Conservation (phyloP, 169 alveolate species). For the Cryptosporidium canis region DNA sequence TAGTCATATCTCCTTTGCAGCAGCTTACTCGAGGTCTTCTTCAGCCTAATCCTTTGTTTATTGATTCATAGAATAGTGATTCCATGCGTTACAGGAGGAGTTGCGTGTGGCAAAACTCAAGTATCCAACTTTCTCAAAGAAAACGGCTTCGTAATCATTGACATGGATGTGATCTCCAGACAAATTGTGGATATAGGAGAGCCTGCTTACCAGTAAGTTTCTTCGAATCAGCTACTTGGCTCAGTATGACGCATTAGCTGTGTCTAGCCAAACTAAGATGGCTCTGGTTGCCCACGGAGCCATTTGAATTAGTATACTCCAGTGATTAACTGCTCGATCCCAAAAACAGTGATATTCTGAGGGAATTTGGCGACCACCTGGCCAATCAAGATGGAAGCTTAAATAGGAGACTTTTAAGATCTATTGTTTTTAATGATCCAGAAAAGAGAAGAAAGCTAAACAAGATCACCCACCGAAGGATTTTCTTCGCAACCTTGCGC, state of each 20-base stretch:
- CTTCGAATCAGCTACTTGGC: neutral
- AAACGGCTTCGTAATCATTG: conserved; percentile 75
- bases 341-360: conserved; percentile 59
- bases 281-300: no score
- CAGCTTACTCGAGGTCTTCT: neutral
- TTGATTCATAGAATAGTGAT: conserved; percentile 20
- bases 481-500: conserved; percentile 75
- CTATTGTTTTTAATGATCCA: conserved; percentile 76
- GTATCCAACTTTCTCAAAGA: conserved; percentile 45
- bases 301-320: neutral
- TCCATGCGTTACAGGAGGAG: conserved; percentile 78
- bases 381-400: conserved; percentile 74
- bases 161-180: conserved; percentile 78
- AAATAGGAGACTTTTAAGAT: conserved; percentile 80
- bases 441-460: conserved; percentile 76
- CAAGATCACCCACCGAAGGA: conserved; percentile 78
- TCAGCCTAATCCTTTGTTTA: neutral
- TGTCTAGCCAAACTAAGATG: no score
- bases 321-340: neutral
- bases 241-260: no score
- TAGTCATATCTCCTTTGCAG: neutral
- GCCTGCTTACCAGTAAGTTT: conserved; percentile 74
- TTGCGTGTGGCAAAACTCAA: conserved; percentile 79
- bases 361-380: conserved; percentile 79
- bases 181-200: conserved; percentile 74